Percentiles rank a stretch among this genome's conserved stretches.
These are phyloP conservation scores for Neurospora sp. DNA, from an alignment of 495 filamentous ascomycete species.

Conservation along the genomic window DNA sequence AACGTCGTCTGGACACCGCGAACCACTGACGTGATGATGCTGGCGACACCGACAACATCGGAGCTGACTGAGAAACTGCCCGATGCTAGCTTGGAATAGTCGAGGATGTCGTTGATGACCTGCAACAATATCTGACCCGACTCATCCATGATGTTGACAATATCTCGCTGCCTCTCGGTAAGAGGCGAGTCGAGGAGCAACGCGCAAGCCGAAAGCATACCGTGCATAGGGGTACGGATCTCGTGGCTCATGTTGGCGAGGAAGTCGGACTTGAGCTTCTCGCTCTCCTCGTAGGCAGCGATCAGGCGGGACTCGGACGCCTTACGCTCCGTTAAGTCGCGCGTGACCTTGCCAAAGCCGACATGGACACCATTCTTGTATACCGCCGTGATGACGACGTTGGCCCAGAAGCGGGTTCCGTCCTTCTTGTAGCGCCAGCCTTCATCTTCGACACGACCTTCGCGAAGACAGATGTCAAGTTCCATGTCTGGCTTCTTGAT, in stretches of 20 bases:
- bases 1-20: conserved; percentile 32
- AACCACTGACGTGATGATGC: conserved; percentile 43
- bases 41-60: conserved; percentile 31
- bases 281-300: conserved; percentile 53
- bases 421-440: conserved; percentile 57
- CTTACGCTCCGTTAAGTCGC: conserved; percentile 53
- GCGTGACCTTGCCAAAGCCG: conserved; percentile 56
- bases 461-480: conserved; percentile 45
- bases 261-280: conserved; percentile 56
- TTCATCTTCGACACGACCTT: conserved; percentile 54
- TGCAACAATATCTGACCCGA: conserved; percentile 37
- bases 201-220: conserved; percentile 37
- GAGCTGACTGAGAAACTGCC: conserved; percentile 35
- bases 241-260: conserved; percentile 52
- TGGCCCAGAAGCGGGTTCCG: conserved; percentile 55
- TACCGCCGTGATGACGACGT: conserved; percentile 54
- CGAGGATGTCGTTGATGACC: conserved; percentile 44
- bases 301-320: conserved; percentile 47
- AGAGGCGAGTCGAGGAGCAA: conserved; percentile 35
- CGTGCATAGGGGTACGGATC: conserved; percentile 44
- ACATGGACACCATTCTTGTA: conserved; percentile 47
- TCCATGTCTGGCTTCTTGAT: conserved; percentile 44
- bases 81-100: conserved; percentile 39
- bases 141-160: conserved; percentile 36
- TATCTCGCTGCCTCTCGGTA: conserved; percentile 30